Percentiles rank a stretch among this genome's conserved stretches.
phyloP scores from a whole-genome alignment of 257 asterid genomes.

The Hygrophila difformis region DNA sequence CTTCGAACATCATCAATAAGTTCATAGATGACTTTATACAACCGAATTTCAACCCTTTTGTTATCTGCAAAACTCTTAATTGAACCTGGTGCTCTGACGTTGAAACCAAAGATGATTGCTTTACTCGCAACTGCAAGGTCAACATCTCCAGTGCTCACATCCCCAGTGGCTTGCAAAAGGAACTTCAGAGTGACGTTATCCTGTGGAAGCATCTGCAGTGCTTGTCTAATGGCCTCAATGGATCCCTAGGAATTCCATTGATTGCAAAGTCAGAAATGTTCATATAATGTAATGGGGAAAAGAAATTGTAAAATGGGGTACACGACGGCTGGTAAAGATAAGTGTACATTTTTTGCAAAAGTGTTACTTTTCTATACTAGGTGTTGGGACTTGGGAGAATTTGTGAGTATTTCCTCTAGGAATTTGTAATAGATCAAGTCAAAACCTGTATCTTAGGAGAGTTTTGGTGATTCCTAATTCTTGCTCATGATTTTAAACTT shows the following conservation, averaged over 20 bases:
- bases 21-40: constrained; percentile 79
- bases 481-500: too few species aligned
- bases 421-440: too few species aligned
- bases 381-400: too few species aligned
- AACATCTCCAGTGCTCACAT: constrained; percentile 74
- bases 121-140: constrained; percentile 95
- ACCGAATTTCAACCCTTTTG: constrained; percentile 71
- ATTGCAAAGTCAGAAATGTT: too few species aligned
- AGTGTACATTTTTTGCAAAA: too few species aligned
- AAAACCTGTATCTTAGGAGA: too few species aligned
- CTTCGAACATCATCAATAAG: constrained; percentile 88
- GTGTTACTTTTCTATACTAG: too few species aligned
- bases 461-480: too few species aligned
- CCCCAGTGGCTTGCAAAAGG: constrained; percentile 88
- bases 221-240: constrained; percentile 82
- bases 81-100: constrained; percentile 73
- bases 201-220: constrained; percentile 92
- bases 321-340: too few species aligned
- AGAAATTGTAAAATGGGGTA: too few species aligned
- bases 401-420: too few species aligned
- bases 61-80: constrained; percentile 74
- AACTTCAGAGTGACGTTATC: constrained; percentile 85
- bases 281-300: too few species aligned
- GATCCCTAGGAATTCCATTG: constrained; percentile 93
- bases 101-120: constrained; percentile 84